Evolutionary conservation across 768 basidiomycete genomes (phyloP).

Genomic region (Serpula lacrymans): DNA sequence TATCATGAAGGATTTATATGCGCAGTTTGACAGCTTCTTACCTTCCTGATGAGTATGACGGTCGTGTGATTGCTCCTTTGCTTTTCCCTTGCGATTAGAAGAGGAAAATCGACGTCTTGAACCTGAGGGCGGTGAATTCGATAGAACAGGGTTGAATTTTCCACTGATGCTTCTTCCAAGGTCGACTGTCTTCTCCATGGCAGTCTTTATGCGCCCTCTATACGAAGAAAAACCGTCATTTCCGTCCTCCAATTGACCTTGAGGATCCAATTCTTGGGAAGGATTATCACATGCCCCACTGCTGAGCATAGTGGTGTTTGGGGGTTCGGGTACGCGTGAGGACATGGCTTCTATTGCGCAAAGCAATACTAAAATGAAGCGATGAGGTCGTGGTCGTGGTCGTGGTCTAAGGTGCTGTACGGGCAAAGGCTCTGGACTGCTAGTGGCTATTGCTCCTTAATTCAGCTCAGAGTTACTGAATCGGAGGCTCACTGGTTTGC

Average conservation of each 20-base stretch:
- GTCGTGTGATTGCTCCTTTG: slow-evolving; percentile 42
- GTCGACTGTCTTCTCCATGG: slow-evolving; percentile 58
- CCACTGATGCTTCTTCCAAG: slow-evolving; percentile 57
- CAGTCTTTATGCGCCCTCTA: slow-evolving; percentile 49
- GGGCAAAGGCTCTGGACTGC: no score
- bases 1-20: no score
- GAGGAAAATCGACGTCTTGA: slow-evolving; percentile 59
- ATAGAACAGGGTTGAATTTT: slow-evolving; percentile 27
- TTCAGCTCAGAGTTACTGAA: no score
- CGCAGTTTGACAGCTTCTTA: slow-evolving; percentile 10
- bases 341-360: no score
- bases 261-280: slow-evolving; percentile 28
- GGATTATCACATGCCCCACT: no score
- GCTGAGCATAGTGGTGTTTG: no score
- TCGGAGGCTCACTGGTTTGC: no score
- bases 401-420: no score
- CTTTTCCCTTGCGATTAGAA: slow-evolving; percentile 49
- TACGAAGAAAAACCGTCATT: slow-evolving; percentile 24
- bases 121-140: slow-evolving; percentile 35
- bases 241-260: slow-evolving; percentile 26
- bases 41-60: slow-evolving; percentile 31
- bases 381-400: no score
- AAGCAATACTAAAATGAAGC: no score
- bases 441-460: no score
- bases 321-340: no score